Percentiles rank a stretch among this genome's conserved stretches.
These are phyloP conservation scores for Pyrenopolyporus hunteri DNA, from an alignment of 495 filamentous ascomycete genomes.

Conservation along the genomic window DNA sequence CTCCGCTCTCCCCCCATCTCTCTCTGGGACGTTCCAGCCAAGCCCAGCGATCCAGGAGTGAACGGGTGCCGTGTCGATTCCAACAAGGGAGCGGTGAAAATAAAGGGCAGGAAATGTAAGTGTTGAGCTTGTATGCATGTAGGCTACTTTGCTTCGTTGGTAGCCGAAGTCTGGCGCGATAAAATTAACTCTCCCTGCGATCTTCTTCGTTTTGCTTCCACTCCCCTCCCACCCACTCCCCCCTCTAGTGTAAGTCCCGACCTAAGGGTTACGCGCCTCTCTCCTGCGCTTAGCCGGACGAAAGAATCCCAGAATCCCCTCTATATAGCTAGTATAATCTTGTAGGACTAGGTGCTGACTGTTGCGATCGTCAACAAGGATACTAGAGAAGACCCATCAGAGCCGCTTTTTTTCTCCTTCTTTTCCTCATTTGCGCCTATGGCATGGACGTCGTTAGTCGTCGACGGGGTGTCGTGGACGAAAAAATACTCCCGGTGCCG, in stretches of 20 bases:
- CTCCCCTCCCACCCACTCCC: neutral
- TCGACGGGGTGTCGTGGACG: too few relatives aligned
- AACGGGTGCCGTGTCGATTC: neutral
- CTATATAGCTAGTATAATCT: neutral
- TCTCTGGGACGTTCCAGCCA: neutral
- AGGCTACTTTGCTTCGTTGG: neutral
- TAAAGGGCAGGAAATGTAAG: neutral
- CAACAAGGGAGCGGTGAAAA: neutral
- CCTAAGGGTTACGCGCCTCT: neutral
- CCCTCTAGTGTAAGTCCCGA: too few relatives aligned
- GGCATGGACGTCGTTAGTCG: neutral
- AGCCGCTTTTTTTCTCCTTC: too few relatives aligned
- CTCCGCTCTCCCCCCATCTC: too few relatives aligned
- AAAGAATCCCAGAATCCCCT: neutral
- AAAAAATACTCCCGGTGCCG: too few relatives aligned
- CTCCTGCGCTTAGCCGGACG: neutral
- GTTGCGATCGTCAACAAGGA: neutral
- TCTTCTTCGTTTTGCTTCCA: neutral
- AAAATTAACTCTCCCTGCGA: neutral
- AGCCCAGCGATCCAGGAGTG: neutral
- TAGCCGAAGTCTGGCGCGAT: slow-evolving; percentile 11
- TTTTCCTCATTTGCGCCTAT: neutral
- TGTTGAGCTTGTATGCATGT: neutral
- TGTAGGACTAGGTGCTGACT: slow-evolving; percentile 2
- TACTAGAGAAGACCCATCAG: too few relatives aligned